Base-by-base conservation (phyloP, 2,329 filamentous ascomycete species). In the Cordyceps cicadae region DNA sequence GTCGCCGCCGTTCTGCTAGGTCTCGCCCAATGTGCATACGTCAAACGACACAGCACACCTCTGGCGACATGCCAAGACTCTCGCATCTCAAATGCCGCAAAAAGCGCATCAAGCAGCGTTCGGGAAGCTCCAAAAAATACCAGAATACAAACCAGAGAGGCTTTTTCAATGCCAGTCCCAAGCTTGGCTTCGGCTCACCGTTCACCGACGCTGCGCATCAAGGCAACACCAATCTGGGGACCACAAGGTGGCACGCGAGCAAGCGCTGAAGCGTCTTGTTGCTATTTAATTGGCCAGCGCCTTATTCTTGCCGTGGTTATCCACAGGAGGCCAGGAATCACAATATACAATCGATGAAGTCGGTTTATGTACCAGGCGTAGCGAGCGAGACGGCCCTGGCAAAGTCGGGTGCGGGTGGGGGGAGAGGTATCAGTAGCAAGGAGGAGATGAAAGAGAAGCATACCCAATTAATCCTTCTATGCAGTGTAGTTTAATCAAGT, bases 301-400 rank as follows among this genome's bases (percentile, higher is more conserved):
- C 41, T 61, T 57, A 52, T 39, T 58, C 48, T 48, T 57, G 53
- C 19, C 49, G 53, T 61, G 60, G 39, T 61, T 61, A 61, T 58
- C 60, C 60, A 61, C 53, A 57, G 11, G 26, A 57, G 12, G 48
- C 48, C 53, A 58, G 53, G 17, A 39, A 52, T 61, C 60, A 61
- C 60, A 61, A 58, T 61, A 58, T 61, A 61, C 60, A 61, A 46
- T 57, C 60, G 60, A 53, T 29, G 24, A 60, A n/a, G 59, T 59
- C 51, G 50, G 56, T 54, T 55, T 62, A 62, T 48, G 34, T 45
- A 54, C 26, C 55, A 60, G 46, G 37, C 14, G 48, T 39, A 51
- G 41, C 53, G 19, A 56, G 39, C 54, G 45, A 39, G 14, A 32
- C 17, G 45, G 53, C 19, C 34, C 51, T 37, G 45, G 61, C 43